phyloP scores from a whole-genome alignment of 371 early-diverging fungal genomes.

The Chytridium lagenaria region DNA sequence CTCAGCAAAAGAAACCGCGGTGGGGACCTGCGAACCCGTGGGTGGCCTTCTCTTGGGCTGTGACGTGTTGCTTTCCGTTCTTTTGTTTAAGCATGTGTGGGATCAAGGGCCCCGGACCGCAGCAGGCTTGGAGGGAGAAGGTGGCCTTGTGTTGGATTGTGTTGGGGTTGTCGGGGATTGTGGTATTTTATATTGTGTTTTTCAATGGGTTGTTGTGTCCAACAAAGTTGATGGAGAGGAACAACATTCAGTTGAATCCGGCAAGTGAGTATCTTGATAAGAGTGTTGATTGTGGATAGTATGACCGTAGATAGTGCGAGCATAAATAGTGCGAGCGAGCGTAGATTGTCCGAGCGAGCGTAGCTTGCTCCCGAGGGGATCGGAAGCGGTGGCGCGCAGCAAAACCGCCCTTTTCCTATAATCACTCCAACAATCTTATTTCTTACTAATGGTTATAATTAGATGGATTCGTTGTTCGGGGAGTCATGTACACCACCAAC shows the following conservation, averaged over 20 bases:
- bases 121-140: constrained; percentile 53
- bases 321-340: too few species aligned
- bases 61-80: constrained; percentile 23
- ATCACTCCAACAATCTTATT: too few species aligned
- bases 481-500: constrained; percentile 12
- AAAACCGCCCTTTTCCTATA: too few species aligned
- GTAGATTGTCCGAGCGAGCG: too few species aligned
- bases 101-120: constrained; percentile 15
- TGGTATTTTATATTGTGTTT: constrained; percentile 89
- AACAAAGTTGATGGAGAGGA: not conserved
- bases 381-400: too few species aligned
- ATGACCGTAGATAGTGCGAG: too few species aligned
- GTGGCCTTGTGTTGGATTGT: constrained; percentile 80
- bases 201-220: constrained; percentile 91
- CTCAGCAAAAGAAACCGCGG: not conserved
- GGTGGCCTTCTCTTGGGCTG: constrained; percentile 23
- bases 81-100: constrained; percentile 15
- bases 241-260: not conserved
- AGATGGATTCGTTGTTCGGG: constrained; percentile 22
- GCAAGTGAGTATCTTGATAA: not conserved
- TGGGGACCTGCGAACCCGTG: constrained; percentile 21
- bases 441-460: too few species aligned
- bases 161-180: constrained; percentile 73
- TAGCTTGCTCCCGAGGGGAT: too few species aligned
- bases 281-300: too few species aligned